A percentile compares a stretch with the other conserved stretches of the same genome.
These are phyloP conservation scores for Lippia alba DNA, from an alignment of 305 asterid species.

Conservation along the genomic window DNA sequence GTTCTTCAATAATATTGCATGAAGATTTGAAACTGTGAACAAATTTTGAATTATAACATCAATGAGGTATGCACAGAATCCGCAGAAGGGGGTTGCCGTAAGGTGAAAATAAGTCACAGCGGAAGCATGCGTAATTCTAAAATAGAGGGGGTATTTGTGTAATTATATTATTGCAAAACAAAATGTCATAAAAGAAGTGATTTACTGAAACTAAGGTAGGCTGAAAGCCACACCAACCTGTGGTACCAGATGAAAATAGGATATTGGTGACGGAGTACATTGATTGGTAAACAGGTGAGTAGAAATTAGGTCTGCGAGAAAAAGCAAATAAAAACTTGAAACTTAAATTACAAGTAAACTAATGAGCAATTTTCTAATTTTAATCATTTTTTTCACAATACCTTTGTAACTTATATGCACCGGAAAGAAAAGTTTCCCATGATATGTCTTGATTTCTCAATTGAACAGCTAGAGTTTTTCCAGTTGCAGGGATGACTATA, in stretches of 20 bases:
- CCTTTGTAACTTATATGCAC: constrained; percentile 65
- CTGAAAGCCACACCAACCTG: constrained; percentile 55
- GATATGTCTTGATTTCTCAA: constrained; percentile 74
- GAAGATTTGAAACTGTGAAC: background rate
- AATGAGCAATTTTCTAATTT: constrained; percentile 17
- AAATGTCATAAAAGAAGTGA: constrained; percentile 14
- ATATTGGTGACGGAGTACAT: constrained; percentile 76
- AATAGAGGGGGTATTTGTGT: background rate
- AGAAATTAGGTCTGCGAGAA: constrained; percentile 62
- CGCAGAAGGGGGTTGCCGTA: background rate
- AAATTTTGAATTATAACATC: background rate
- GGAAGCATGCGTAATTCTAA: background rate
- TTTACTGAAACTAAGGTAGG: background rate
- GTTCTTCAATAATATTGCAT: background rate
- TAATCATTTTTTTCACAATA: constrained; percentile 26
- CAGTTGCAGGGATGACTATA: constrained; percentile 77
- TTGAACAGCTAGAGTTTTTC: constrained; percentile 64
- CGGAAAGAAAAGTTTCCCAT: constrained; percentile 72
- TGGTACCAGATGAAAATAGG: constrained; percentile 94
- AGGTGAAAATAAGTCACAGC: background rate
- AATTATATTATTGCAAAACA: background rate
- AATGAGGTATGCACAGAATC: background rate
- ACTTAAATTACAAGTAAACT: constrained; percentile 15
- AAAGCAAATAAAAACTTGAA: constrained; percentile 17
- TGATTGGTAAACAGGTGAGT: constrained; percentile 71